phyloP scores from a whole-genome alignment of 2,329 filamentous ascomycete species.

The Talaromyces sp. region DNA sequence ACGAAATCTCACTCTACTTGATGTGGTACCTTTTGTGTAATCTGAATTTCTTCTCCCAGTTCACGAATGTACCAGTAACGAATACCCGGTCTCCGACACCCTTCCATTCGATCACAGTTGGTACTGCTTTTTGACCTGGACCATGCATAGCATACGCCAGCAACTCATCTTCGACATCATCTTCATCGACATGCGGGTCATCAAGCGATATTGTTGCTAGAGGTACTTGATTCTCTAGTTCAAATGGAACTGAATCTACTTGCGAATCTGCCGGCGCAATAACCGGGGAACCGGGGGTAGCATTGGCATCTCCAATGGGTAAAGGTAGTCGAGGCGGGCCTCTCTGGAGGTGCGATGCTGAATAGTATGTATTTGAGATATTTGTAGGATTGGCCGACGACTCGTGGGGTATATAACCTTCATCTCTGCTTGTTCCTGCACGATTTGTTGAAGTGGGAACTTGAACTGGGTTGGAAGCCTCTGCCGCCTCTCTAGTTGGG shows the following conservation, averaged over 20 bases:
- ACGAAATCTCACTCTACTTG: not conserved
- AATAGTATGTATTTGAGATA: slow-evolving; percentile 51
- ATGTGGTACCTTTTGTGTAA: slow-evolving; percentile 73
- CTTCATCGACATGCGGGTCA: slow-evolving; percentile 61
- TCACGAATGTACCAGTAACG: slow-evolving; percentile 94
- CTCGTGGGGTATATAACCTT: slow-evolving; percentile 30
- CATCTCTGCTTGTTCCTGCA: slow-evolving; percentile 26
- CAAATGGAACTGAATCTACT: slow-evolving; percentile 46
- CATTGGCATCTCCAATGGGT: slow-evolving; percentile 87
- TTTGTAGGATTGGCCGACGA: slow-evolving; percentile 47
- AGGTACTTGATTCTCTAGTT: slow-evolving; percentile 52
- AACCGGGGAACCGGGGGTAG: slow-evolving; percentile 87
- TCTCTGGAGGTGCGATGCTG: slow-evolving; percentile 42
- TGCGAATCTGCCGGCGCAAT: slow-evolving; percentile 64
- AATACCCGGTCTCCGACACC: slow-evolving; percentile 84
- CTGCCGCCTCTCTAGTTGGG: slow-evolving; percentile 26
- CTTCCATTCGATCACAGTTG: slow-evolving; percentile 82
- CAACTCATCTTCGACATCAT: slow-evolving; percentile 73
- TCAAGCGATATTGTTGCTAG: slow-evolving; percentile 56
- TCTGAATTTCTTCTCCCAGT: slow-evolving; percentile 93
- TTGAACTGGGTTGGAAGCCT: slow-evolving; percentile 39
- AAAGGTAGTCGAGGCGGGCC: slow-evolving; percentile 79
- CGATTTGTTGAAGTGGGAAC: slow-evolving; percentile 32
- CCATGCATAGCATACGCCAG: slow-evolving; percentile 63
- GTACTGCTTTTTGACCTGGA: slow-evolving; percentile 68